A percentile compares a stretch with the other conserved stretches of the same genome.
These are phyloP conservation scores for Linaria vulgaris DNA, from an alignment of 257 asterid genomes.

Conservation along the genomic window DNA sequence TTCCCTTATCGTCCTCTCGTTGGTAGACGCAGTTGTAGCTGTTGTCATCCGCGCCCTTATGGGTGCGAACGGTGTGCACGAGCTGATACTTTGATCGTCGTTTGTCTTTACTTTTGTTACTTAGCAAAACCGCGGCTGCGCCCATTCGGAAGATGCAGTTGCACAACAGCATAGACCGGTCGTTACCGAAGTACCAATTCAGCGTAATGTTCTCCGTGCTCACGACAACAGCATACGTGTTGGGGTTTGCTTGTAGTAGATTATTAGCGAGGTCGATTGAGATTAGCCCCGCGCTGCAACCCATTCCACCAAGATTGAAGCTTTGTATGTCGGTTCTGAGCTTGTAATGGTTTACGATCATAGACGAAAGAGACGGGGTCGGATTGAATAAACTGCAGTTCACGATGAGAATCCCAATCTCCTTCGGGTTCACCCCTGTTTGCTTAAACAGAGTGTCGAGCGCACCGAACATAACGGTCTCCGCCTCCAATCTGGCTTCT, in stretches of 20 bases:
- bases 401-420: slow-evolving; percentile 52
- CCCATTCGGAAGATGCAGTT: slow-evolving; percentile 67
- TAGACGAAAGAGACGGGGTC: slow-evolving; percentile 59
- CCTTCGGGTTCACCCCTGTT: slow-evolving; percentile 36
- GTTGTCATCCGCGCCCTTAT: slow-evolving; percentile 48
- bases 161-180: slow-evolving; percentile 59
- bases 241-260: slow-evolving; percentile 49
- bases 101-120: slow-evolving; percentile 40
- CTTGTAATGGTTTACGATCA: slow-evolving; percentile 63
- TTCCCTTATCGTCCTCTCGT: slow-evolving; percentile 44
- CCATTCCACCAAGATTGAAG: slow-evolving; percentile 64
- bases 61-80: slow-evolving; percentile 56
- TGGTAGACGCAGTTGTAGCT: slow-evolving; percentile 64
- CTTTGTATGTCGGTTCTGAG: slow-evolving; percentile 51
- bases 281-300: slow-evolving; percentile 63
- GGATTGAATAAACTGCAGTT: slow-evolving; percentile 63
- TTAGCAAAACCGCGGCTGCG: slow-evolving; percentile 51
- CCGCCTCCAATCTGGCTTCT: slow-evolving; percentile 52
- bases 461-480: slow-evolving; percentile 55
- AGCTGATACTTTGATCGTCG: slow-evolving; percentile 48
- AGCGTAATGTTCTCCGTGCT: slow-evolving; percentile 62
- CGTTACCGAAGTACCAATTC: slow-evolving; percentile 65
- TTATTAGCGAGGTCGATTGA: slow-evolving; percentile 53
- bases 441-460: slow-evolving; percentile 39
- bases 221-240: slow-evolving; percentile 44